Evolutionary conservation across 2,329 filamentous ascomycete genomes (phyloP).

Genomic region (Claviceps sp.): DNA sequence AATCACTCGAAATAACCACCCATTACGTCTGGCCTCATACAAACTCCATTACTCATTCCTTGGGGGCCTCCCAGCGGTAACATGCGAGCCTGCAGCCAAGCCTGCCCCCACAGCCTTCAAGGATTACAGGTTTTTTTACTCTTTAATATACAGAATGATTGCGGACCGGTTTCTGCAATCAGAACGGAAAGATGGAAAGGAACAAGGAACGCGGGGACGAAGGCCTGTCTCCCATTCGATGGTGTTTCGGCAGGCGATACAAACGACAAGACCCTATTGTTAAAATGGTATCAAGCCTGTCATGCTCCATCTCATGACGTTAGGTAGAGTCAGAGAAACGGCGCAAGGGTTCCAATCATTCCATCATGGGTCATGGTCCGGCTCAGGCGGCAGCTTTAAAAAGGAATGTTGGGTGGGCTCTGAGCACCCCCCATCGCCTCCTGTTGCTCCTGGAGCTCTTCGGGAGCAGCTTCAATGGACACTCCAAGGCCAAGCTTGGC

Average conservation of each 20-base stretch:
- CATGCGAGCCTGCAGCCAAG: background rate
- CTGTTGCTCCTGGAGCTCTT: constrained; percentile 80
- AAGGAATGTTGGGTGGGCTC: constrained; percentile 45
- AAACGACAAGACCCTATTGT: background rate
- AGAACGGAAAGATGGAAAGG: background rate
- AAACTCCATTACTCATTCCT: background rate
- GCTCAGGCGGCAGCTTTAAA: constrained; percentile 28
- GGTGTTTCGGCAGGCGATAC: background rate
- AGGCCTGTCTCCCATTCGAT: background rate
- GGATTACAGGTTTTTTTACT: background rate
- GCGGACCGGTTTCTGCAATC: background rate
- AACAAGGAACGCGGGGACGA: background rate
- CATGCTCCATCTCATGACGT: constrained; percentile 11
- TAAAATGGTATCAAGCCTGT: background rate
- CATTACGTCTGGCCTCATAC: constrained; percentile 1
- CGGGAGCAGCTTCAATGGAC: constrained; percentile 73
- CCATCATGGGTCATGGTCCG: constrained; percentile 1
- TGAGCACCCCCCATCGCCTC: constrained; percentile 40
- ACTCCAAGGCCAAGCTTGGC: constrained; percentile 92
- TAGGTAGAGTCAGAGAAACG: constrained; percentile 9
- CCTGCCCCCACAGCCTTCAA: background rate
- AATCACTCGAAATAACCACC: background rate
- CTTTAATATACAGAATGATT: constrained; percentile 1
- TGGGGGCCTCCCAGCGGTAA: no score
- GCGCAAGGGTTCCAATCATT: constrained; percentile 9